These are phyloP conservation scores for Neurospora tetrasperma DNA, from an alignment of 495 filamentous ascomycete genomes.

Conservation along the genomic window DNA sequence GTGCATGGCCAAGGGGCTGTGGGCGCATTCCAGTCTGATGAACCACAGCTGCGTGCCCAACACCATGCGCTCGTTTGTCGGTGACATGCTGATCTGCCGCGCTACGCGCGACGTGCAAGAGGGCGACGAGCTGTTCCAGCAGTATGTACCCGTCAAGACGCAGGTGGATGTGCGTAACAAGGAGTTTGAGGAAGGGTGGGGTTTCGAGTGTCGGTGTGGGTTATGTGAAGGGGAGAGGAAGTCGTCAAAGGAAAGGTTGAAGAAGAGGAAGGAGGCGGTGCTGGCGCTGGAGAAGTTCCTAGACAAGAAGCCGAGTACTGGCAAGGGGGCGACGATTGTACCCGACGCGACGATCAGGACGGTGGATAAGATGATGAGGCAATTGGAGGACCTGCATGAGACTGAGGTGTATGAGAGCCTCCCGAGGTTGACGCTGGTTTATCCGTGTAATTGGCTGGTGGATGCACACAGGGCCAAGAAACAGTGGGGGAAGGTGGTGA, in stretches of 20 bases:
- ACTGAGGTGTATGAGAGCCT: slow-evolving; percentile 22
- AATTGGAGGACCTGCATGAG: slow-evolving; percentile 31
- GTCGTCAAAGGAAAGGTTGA: slow-evolving; percentile 4
- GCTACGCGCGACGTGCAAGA: slow-evolving; percentile 36
- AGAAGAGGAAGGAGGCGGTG: slow-evolving; percentile 18
- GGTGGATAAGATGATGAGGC: slow-evolving; percentile 21
- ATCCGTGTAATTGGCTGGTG: slow-evolving; percentile 32
- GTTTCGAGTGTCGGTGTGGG: slow-evolving; percentile 38
- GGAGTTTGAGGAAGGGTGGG: slow-evolving; percentile 30
- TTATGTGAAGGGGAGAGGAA: slow-evolving; percentile 28
- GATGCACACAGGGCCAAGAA: slow-evolving; percentile 27
- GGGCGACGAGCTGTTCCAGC: slow-evolving; percentile 42
- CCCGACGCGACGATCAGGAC: slow-evolving; percentile 22
- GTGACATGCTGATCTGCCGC: slow-evolving; percentile 47
- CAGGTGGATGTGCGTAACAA: slow-evolving; percentile 6
- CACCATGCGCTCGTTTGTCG: slow-evolving; percentile 41
- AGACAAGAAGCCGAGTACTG: slow-evolving; percentile 9
- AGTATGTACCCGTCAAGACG: slow-evolving; percentile 23
- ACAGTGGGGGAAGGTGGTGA: slow-evolving; percentile 30
- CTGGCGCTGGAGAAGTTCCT: slow-evolving; percentile 18
- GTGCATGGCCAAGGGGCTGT: slow-evolving; percentile 36
- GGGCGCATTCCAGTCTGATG: slow-evolving; percentile 41
- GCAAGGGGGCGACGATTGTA: slow-evolving; percentile 9
- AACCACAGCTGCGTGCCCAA: slow-evolving; percentile 50
- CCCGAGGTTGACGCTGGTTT: slow-evolving; percentile 32